Conservation (phyloP, 495 filamentous ascomycete species). For the Articulospora tetracladia region DNA sequence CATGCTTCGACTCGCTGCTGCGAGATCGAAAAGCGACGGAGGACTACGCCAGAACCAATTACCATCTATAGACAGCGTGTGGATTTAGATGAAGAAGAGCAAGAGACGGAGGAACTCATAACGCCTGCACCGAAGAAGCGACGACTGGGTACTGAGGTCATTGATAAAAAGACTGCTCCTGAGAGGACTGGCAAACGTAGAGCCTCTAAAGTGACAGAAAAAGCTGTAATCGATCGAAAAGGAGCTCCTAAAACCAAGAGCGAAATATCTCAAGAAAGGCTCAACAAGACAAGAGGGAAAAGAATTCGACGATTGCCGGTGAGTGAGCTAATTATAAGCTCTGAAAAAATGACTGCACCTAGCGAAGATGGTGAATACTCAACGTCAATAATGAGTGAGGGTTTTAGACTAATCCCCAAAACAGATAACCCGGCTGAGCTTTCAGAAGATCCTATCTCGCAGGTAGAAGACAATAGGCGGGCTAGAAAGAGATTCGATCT, state of each 20-base stretch:
- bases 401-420: no score
- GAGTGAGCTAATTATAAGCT: conserved; percentile 9
- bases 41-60: neutral
- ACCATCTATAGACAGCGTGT: neutral
- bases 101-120: neutral
- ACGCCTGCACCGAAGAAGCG: conserved; percentile 3
- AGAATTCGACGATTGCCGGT: neutral
- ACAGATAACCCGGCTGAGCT: conserved; percentile 9
- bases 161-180: no score
- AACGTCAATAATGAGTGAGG: no score
- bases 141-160: neutral
- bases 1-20: neutral
- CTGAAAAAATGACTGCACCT: neutral
- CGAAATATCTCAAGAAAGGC: neutral
- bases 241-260: no score
- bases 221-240: no score
- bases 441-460: conserved; percentile 22
- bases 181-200: no score
- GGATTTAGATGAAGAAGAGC: neutral
- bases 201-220: no score
- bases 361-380: no score
- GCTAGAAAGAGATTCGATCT: neutral
- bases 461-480: neutral
- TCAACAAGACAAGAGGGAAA: neutral
- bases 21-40: neutral